These are phyloP conservation scores for Tubosaeta sp. DNA, from an alignment of 768 basidiomycete genomes.

Conservation along the genomic window DNA sequence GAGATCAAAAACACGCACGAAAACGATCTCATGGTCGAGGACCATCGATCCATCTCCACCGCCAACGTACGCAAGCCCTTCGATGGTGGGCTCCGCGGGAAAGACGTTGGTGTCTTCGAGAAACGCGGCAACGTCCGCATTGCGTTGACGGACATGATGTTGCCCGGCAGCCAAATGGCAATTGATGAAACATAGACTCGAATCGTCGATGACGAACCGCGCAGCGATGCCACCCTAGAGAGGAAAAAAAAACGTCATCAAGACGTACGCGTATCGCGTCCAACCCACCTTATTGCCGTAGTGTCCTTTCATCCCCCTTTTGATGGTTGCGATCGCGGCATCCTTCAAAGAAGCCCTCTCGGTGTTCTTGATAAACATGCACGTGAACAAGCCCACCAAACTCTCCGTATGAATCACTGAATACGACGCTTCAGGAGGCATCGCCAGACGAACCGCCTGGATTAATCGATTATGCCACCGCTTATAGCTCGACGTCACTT, in stretches of 20 bases:
- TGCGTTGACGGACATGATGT: slow-evolving; percentile 72
- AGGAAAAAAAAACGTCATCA: background rate
- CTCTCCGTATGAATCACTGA: slow-evolving; percentile 81
- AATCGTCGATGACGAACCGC: slow-evolving; percentile 85
- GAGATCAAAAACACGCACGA: slow-evolving; percentile 41
- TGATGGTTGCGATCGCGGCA: slow-evolving; percentile 74
- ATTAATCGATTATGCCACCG: slow-evolving; percentile 83
- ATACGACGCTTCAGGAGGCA: slow-evolving; percentile 74
- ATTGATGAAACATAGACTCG: slow-evolving; percentile 93
- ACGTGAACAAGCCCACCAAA: slow-evolving; percentile 82
- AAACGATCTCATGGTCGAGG: slow-evolving; percentile 91
- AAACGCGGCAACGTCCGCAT: slow-evolving; percentile 83
- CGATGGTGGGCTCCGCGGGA: slow-evolving; percentile 43
- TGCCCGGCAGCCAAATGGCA: slow-evolving; percentile 98
- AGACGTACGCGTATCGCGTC: background rate
- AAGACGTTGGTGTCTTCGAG: slow-evolving; percentile 79
- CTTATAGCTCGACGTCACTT: slow-evolving; percentile 82
- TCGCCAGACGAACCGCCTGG: slow-evolving; percentile 64
- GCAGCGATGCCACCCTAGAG: slow-evolving; percentile 84
- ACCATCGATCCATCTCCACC: slow-evolving; percentile 94
- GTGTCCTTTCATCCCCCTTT: slow-evolving; percentile 87
- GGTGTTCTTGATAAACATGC: slow-evolving; percentile 66
- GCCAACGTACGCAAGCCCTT: slow-evolving; percentile 68
- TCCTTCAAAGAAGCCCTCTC: slow-evolving; percentile 61
- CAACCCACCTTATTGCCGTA: slow-evolving; percentile 87